Percentiles rank a stretch among this genome's conserved stretches.
phyloP scores from a whole-genome alignment of 2,329 filamentous ascomycete genomes.

The Plenodomus biglobosus region DNA sequence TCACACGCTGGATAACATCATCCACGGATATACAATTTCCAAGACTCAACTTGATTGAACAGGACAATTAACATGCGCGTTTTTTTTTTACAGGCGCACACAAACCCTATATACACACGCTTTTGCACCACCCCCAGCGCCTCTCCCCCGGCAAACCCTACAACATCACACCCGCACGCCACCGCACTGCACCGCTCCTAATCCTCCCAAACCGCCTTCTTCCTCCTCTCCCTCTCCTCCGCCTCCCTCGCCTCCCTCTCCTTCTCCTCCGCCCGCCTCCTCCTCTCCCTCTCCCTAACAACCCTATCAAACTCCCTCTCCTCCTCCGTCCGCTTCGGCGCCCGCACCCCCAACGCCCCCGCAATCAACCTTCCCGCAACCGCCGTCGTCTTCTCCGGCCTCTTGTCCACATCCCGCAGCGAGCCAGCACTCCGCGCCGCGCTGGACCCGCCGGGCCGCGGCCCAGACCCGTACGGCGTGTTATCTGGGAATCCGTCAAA shows the following conservation, averaged over 20 bases:
- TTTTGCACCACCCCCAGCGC: no score
- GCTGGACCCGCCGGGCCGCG: slow-evolving; percentile 20
- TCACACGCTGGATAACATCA: no score
- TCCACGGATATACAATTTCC: no score
- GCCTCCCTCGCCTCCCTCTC: slow-evolving; percentile 64
- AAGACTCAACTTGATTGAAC: background rate
- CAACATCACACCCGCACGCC: no score
- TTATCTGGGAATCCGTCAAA: slow-evolving; percentile 37
- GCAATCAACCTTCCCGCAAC: slow-evolving; percentile 90
- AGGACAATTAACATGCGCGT: background rate
- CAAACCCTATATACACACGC: no score
- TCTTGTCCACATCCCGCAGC: slow-evolving; percentile 27
- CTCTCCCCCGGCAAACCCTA: no score
- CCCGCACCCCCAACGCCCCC: slow-evolving; percentile 77
- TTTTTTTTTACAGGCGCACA: no score
- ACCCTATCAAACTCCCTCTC: slow-evolving; percentile 83
- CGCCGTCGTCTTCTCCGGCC: slow-evolving; percentile 91
- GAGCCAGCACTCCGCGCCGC: slow-evolving; percentile 25
- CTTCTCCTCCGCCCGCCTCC: slow-evolving; percentile 70
- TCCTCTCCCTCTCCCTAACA: slow-evolving; percentile 81
- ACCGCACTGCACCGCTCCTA: no score
- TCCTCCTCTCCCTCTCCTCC: slow-evolving; percentile 71
- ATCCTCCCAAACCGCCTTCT: slow-evolving; percentile 82
- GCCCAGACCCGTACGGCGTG: slow-evolving; percentile 14
- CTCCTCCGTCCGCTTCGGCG: slow-evolving; percentile 82